Base-by-base conservation (phyloP, 2,329 filamentous ascomycete genomes). In the Aspergillus tamarii region DNA sequence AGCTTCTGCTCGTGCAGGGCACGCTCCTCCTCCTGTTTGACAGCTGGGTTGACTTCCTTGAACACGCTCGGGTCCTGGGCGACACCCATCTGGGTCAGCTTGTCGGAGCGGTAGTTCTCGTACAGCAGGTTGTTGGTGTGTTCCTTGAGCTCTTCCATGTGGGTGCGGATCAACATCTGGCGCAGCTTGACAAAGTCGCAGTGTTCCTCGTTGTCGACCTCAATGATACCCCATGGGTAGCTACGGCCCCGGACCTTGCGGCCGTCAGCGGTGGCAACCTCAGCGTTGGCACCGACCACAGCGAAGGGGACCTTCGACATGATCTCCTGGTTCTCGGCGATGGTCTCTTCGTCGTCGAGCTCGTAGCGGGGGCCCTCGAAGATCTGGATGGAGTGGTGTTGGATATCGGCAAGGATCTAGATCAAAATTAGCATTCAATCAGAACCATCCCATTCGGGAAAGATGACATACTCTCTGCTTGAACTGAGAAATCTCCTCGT, bases 91-190 rank as follows among this genome's bases (percentile, higher is more conserved):
- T 91, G 90, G 72, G 94, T 94, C 76, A 99, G 92, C 89, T 99
- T 99, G 84, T 98, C 95, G 76, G 94, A 97, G 83, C 95, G 91
- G 90, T 99, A 99, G 88, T 98, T 98, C 87, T 99, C 95, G 85
- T 99, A 99, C 74, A 99, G 85, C 70, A 87, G 88, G 85, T 99
- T 99, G 89, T 98, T 99, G 81, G 95, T 99, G 86, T 99, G 93
- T 86, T 99, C 95, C 90, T 99, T 99, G 85, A 99, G 93, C 84
- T 99, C 95, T 81, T 99, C 95, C 95, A 99, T 99, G 87, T 99
- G 95, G 62, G 95, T 99, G 80, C 95, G 92, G 84, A 99, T 98
- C 72, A 99, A 89, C 95, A 99, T 99, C 83, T 99, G 95, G 81
- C 95, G 93, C 66, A 99, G 89, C 89, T 99, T 99, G 83, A 98